phyloP scores from a whole-genome alignment of 2,329 filamentous ascomycete genomes.

The Alternaria arborescens region DNA sequence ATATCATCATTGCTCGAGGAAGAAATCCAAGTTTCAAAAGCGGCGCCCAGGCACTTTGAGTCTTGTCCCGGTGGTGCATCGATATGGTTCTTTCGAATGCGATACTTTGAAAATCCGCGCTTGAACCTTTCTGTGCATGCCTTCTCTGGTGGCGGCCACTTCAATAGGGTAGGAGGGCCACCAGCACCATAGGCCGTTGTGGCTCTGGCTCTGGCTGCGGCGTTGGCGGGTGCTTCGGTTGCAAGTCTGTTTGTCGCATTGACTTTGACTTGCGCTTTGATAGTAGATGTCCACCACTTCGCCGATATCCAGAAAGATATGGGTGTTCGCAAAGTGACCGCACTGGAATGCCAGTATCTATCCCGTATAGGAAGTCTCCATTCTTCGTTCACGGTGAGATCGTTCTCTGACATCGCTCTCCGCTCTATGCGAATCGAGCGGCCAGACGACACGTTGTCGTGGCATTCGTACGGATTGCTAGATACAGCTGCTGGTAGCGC shows the following conservation, averaged over 20 bases:
- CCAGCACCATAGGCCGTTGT: neutral
- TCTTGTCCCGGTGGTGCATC: neutral
- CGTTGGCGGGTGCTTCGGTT: neutral
- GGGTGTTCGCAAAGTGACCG: neutral
- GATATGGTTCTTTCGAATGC: neutral
- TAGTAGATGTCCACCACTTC: neutral
- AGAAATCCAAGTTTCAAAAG: neutral
- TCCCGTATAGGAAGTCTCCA: neutral
- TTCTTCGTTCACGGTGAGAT: neutral
- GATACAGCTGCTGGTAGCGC: neutral
- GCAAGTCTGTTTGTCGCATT: neutral
- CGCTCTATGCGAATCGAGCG: neutral
- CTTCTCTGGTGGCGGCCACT: neutral
- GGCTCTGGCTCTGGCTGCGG: neutral
- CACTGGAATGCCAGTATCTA: constrained; percentile 2
- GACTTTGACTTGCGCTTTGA: neutral
- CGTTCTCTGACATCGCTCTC: neutral
- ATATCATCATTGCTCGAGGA: neutral
- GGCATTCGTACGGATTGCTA: neutral
- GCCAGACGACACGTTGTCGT: neutral
- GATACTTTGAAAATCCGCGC: neutral
- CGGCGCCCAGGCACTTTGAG: neutral
- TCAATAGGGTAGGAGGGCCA: neutral
- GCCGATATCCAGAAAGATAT: neutral
- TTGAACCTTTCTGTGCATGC: neutral